Percentiles rank a stretch among this genome's conserved stretches.
These are phyloP conservation scores for Yamadazyma tumulicola DNA, from an alignment of 805 yeast genomes.

Conservation along the genomic window DNA sequence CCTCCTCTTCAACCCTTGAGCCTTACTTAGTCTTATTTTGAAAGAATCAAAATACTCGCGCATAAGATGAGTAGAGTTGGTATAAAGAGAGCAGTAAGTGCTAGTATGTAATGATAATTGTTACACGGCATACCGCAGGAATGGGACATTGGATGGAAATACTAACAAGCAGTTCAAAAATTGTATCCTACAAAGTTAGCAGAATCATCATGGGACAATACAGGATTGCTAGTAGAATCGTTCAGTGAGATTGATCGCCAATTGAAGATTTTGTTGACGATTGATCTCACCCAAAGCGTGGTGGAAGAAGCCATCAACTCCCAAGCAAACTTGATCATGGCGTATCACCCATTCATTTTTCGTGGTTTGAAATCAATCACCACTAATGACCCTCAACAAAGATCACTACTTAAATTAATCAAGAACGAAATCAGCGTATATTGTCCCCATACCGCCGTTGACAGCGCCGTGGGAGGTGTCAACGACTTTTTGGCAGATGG, in stretches of 20 bases:
- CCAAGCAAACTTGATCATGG: slow-evolving; percentile 59
- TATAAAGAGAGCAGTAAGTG: slow-evolving; percentile 13
- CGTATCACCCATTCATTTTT: slow-evolving; percentile 93
- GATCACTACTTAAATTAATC: slow-evolving; percentile 66
- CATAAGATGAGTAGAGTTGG: slow-evolving; percentile 62
- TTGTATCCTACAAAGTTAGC: slow-evolving; percentile 81
- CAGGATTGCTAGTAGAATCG: slow-evolving; percentile 83
- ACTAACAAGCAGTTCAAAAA: slow-evolving; percentile 51
- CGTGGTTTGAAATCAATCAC: slow-evolving; percentile 76
- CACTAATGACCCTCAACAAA: slow-evolving; percentile 70
- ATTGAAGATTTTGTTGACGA: slow-evolving; percentile 55
- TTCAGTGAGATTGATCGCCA: slow-evolving; percentile 4
- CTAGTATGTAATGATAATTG: slow-evolving; percentile 9
- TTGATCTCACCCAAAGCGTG: slow-evolving; percentile 81
- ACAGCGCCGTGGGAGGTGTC: slow-evolving; percentile 89
- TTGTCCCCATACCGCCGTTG: slow-evolving; percentile 95
- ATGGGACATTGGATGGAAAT: not conserved
- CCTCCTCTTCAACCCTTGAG: no score
- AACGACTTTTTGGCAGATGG: slow-evolving; percentile 86
- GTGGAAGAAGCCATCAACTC: slow-evolving; percentile 75
- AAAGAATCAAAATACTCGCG: no score
- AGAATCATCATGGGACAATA: slow-evolving; percentile 91
- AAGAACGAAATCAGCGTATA: slow-evolving; percentile 83
- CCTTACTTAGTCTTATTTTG: no score
- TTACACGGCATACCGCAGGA: not conserved